Evolutionary conservation across 176 grass and related monocot genomes (phyloP).

Genomic region (Musa schizocarpa): DNA sequence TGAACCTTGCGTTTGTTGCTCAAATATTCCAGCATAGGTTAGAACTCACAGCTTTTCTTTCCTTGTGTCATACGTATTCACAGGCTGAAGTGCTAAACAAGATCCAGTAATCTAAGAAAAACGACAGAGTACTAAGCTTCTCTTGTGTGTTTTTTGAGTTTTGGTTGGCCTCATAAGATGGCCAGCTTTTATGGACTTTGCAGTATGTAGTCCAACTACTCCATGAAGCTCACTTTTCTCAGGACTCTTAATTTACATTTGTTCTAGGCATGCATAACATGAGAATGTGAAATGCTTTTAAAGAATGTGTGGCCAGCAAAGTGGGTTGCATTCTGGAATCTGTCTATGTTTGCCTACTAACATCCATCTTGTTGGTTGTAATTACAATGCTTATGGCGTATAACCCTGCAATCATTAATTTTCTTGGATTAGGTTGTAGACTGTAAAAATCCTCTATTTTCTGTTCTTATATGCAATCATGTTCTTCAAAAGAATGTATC

Average conservation of each 20-base stretch:
- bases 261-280: too few species aligned
- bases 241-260: too few species aligned
- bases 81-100: neutral
- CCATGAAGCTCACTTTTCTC: too few species aligned
- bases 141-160: too few species aligned
- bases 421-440: neutral
- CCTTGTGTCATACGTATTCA: neutral
- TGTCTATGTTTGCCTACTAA: neutral
- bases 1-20: constrained; percentile 99
- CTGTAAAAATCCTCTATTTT: neutral
- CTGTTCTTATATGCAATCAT: neutral
- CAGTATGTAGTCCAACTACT: too few species aligned
- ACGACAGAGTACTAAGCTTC: too few species aligned
- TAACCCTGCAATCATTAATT: neutral
- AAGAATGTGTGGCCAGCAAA: too few species aligned
- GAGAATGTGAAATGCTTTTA: too few species aligned
- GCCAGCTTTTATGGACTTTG: too few species aligned
- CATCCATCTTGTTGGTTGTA: neutral
- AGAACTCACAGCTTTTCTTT: constrained; percentile 10
- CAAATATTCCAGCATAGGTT: constrained; percentile 98
- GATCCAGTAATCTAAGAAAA: too few species aligned
- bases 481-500: neutral
- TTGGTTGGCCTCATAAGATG: too few species aligned
- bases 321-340: neutral
- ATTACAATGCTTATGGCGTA: neutral